Percentiles rank a stretch among this genome's conserved stretches.
phyloP scores from a whole-genome alignment of 805 yeast species.

The Cyberlindnera meyerae region DNA sequence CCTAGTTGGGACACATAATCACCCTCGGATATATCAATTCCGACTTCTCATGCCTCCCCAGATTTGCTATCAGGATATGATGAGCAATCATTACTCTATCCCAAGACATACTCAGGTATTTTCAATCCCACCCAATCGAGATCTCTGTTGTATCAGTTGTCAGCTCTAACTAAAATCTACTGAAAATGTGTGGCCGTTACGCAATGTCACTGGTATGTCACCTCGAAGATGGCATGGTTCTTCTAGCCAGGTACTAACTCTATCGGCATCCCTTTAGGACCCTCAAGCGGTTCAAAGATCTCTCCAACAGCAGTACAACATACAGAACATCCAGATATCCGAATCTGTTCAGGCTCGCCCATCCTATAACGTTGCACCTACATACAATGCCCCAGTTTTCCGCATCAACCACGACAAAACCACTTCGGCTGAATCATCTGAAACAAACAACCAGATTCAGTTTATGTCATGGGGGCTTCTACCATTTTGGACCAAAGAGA shows the following conservation, averaged over 20 bases:
- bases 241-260: neutral
- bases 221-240: neutral
- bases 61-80: no score
- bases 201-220: constrained; percentile 42
- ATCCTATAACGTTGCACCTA: constrained; percentile 61
- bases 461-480: constrained; percentile 80
- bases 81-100: no score
- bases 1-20: no score
- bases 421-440: no score
- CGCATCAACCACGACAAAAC: constrained; percentile 5
- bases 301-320: constrained; percentile 9
- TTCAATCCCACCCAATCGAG: no score
- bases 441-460: no score
- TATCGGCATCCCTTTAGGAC: constrained; percentile 12
- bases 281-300: constrained; percentile 10
- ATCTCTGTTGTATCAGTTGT: no score
- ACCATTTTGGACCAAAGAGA: constrained; percentile 56
- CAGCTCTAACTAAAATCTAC: no score
- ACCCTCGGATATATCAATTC: no score
- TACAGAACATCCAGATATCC: constrained; percentile 4
- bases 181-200: constrained; percentile 62
- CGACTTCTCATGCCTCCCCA: no score
- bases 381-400: constrained; percentile 41
- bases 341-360: constrained; percentile 24
- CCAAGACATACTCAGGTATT: no score